Evolutionary conservation across 805 yeast species (phyloP), one percentile per base, ranked within the genome.

Genomic region (Peterozyma xylosa): DNA sequence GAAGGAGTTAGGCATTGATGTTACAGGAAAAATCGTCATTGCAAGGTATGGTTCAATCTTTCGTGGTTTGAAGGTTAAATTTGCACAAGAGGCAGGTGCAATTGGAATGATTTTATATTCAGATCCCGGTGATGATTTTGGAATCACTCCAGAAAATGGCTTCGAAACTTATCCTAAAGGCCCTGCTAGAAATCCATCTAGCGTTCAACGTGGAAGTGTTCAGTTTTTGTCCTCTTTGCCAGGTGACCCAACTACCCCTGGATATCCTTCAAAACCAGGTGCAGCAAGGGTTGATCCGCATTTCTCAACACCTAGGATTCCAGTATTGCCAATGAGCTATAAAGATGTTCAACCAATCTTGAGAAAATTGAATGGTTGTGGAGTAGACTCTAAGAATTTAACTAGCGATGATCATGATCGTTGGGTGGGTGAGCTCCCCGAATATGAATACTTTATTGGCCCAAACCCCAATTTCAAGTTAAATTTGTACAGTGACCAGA

Each of bases 181-280:
- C 1, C 85, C 85, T 0, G 86, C 86, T 1, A 70, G 87, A 48
- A 76, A 81, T 57, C 86, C 85, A 30, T 72, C 80, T 2, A 63
- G 80, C 14, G 77, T 81, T n/a, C 86, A 81, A 61, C 68, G 86
- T 51, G 86, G 86, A 2, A 73, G 80, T 37, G 47, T 45, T 7
- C 33, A 39, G 42, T 45, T 33, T 34, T 33, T 45, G 9, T 41
- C 47, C 1, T 36, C 34, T 18, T 32, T 29, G 3, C 85, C 86
- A 3, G 86, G 86, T 33, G 86, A 80, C 51, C 86, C 86, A 10
- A 71, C 86, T 1, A 76, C 83, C 2, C 84, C 84, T 3, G 82
- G 79, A 2, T 68, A 64, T 44, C 68, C 79, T 9, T 71, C 76
- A 29, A 67, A 62, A 14, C 54, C 47, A 11, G 68, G 68, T 1